Conservation (phyloP, 768 basidiomycete genomes). For the Boletus huronensis region DNA sequence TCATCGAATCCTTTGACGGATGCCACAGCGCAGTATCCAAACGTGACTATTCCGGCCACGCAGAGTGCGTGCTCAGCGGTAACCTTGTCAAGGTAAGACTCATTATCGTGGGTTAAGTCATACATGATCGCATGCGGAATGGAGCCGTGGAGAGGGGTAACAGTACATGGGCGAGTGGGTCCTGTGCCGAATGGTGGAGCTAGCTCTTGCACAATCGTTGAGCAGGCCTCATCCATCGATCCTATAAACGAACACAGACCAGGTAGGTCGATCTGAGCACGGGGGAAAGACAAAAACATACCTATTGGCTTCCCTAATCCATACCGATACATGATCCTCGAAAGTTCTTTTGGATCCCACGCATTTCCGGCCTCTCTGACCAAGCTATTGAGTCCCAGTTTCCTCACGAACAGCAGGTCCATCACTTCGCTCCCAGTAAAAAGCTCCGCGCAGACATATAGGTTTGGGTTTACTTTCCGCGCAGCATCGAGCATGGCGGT, state of each 20-base stretch:
- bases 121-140: slow-evolving; percentile 90
- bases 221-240: slow-evolving; percentile 90
- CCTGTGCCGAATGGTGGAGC: slow-evolving; percentile 83
- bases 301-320: slow-evolving; percentile 94
- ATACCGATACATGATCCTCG: slow-evolving; percentile 81
- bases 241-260: slow-evolving; percentile 39
- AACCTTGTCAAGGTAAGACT: slow-evolving; percentile 84
- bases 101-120: slow-evolving; percentile 97
- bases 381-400: slow-evolving; percentile 89
- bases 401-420: slow-evolving; percentile 88
- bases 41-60: slow-evolving; percentile 88
- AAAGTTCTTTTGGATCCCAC: slow-evolving; percentile 85
- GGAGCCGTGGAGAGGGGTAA: slow-evolving; percentile 82
- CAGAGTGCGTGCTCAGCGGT: slow-evolving; percentile 95
- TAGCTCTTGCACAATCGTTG: slow-evolving; percentile 73
- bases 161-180: slow-evolving; percentile 63
- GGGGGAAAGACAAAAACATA: slow-evolving; percentile 30
- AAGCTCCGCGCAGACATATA: slow-evolving; percentile 97
- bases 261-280: background rate
- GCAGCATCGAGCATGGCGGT: slow-evolving; percentile 90
- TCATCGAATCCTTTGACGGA: slow-evolving; percentile 98
- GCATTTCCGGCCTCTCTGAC: slow-evolving; percentile 95
- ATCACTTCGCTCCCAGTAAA: slow-evolving; percentile 95
- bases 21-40: slow-evolving; percentile 83
- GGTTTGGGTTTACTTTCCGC: slow-evolving; percentile 79